Evolutionary conservation across 257 asterid genomes (phyloP).

Genomic region (Lithospermum erythrorhizon): DNA sequence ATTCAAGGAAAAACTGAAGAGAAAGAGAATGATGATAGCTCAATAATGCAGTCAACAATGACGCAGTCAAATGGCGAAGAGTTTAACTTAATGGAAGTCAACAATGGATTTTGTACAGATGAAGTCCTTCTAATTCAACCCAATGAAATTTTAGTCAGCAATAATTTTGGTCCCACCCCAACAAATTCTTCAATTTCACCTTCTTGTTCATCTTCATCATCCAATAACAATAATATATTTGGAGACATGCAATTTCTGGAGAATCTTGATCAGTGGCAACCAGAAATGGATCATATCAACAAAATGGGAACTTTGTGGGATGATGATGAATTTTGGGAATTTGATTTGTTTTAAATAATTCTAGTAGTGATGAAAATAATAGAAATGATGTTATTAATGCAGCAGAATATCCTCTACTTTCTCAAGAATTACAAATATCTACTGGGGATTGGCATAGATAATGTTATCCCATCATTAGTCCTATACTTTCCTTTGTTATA

Average conservation of each 20-base stretch:
- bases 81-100: slow-evolving; percentile 27
- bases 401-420: no score
- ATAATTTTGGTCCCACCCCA: slow-evolving; percentile 15
- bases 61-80: slow-evolving; percentile 12
- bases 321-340: slow-evolving; percentile 43
- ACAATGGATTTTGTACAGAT: slow-evolving; percentile 53
- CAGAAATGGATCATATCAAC: no score
- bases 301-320: slow-evolving; percentile 46
- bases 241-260: slow-evolving; percentile 32
- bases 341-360: slow-evolving; percentile 29
- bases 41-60: slow-evolving; percentile 16
- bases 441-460: not conserved
- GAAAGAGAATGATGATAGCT: slow-evolving; percentile 12
- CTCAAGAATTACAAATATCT: not conserved
- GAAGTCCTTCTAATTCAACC: slow-evolving; percentile 73
- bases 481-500: no score
- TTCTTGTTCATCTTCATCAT: slow-evolving; percentile 17
- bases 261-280: slow-evolving; percentile 27
- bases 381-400: slow-evolving; percentile 3
- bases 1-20: not conserved
- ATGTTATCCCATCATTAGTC: no score
- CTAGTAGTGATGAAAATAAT: slow-evolving; percentile 8
- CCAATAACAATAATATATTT: slow-evolving; percentile 10
- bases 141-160: slow-evolving; percentile 44
- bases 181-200: slow-evolving; percentile 20